A percentile compares a stretch with the other conserved stretches of the same genome.
These are phyloP conservation scores for Phytophthora melonis DNA, from an alignment of 352 stramenopile genomes.

Conservation along the genomic window DNA sequence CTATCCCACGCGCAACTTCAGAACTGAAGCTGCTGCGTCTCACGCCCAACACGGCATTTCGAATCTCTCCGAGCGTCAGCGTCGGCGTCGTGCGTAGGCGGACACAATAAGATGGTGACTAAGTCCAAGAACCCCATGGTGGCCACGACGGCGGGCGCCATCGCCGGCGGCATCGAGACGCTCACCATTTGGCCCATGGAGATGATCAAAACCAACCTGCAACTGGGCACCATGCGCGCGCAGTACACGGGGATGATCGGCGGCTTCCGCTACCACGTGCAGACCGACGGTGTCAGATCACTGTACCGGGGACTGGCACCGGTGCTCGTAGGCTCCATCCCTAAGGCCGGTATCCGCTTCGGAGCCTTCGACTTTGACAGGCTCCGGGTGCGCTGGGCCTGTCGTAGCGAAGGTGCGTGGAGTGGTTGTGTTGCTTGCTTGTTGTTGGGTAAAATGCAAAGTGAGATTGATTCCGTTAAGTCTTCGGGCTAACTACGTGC, in stretches of 20 bases:
- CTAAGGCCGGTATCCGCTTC: conserved; percentile 97
- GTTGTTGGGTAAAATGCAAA: too few relatives aligned
- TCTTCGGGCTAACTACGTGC: too few relatives aligned
- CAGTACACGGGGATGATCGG: conserved; percentile 81
- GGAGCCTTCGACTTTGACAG: conserved; percentile 95
- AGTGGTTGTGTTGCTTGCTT: too few relatives aligned
- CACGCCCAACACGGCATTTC: conserved; percentile 32
- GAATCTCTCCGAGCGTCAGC: conserved; percentile 18
- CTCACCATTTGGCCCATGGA: conserved; percentile 93
- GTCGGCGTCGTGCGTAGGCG: not conserved
- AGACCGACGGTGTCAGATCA: conserved; percentile 68
- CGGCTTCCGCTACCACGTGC: conserved; percentile 80
- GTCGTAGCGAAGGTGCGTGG: too few relatives aligned
- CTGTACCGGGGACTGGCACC: conserved; percentile 95
- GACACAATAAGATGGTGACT: conserved; percentile 41
- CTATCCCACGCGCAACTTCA: conserved; percentile 36
- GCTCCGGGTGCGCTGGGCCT: too few relatives aligned
- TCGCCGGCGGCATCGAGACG: conserved; percentile 91
- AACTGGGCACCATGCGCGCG: conserved; percentile 84
- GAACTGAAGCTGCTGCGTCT: conserved; percentile 17
- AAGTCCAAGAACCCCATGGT: conserved; percentile 87
- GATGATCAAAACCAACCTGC: conserved; percentile 96
- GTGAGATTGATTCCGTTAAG: too few relatives aligned
- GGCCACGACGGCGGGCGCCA: conserved; percentile 81
- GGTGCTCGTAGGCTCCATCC: conserved; percentile 95